These are phyloP conservation scores for Fusarium pininemorale DNA, from an alignment of 2,329 filamentous ascomycete genomes.

Conservation along the genomic window DNA sequence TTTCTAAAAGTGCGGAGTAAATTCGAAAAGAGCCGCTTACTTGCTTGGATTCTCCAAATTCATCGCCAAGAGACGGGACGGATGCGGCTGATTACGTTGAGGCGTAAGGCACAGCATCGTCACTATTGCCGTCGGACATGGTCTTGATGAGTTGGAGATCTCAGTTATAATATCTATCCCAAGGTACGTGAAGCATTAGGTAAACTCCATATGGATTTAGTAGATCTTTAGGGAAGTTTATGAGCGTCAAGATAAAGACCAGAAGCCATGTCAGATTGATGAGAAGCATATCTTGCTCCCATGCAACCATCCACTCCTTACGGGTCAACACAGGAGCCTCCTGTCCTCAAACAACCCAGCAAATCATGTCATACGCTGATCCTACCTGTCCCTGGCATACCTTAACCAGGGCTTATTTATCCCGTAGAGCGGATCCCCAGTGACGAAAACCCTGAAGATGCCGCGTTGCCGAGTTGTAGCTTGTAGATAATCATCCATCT, in stretches of 20 bases:
- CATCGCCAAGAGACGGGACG: constrained; percentile 13
- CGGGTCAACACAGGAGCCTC: neutral
- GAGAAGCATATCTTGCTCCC: neutral
- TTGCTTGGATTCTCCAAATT: constrained; percentile 11
- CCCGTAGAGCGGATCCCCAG: constrained; percentile 5
- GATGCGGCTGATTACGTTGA: neutral
- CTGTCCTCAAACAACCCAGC: neutral
- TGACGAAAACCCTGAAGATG: constrained; percentile 10
- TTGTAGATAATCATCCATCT: neutral
- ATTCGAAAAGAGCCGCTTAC: neutral
- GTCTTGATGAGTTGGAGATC: rapidly evolving
- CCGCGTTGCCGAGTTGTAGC: constrained; percentile 21
- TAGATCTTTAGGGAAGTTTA: neutral
- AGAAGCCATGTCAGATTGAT: neutral
- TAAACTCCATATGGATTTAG: rapidly evolving
- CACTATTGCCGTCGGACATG: neutral
- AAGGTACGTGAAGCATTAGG: neutral
- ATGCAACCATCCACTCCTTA: neutral
- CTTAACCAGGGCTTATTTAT: neutral
- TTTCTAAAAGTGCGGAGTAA: neutral
- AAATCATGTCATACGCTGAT: constrained; percentile 10
- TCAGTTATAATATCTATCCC: rapidly evolving
- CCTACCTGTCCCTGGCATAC: neutral
- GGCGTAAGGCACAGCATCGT: neutral
- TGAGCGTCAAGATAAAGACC: neutral